phyloP scores from a whole-genome alignment of 2,329 filamentous ascomycete genomes.

The Plectosphaerella plurivora region DNA sequence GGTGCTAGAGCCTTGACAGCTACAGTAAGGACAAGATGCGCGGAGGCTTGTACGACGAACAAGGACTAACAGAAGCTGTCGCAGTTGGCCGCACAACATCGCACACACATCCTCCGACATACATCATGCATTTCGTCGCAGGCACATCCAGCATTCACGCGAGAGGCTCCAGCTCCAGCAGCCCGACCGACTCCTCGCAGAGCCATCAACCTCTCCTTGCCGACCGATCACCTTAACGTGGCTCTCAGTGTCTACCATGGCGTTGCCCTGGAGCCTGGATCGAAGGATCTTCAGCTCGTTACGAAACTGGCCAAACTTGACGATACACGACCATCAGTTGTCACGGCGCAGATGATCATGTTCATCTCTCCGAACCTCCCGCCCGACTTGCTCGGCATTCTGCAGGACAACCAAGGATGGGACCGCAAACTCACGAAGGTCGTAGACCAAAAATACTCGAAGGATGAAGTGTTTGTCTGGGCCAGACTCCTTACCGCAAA shows the following conservation, averaged over 20 bases:
- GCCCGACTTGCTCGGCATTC: neutral
- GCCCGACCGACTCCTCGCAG: no score
- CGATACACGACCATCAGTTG: neutral
- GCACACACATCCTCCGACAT: neutral
- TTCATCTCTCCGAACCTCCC: neutral
- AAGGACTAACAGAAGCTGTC: neutral
- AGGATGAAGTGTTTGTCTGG: slow-evolving; percentile 6
- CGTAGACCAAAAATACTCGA: neutral
- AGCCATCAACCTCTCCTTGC: no score
- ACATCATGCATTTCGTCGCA: neutral
- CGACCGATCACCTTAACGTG: neutral
- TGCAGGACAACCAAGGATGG: slow-evolving; percentile 2
- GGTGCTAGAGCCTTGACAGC: neutral
- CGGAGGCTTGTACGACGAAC: no score
- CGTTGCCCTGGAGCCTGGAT: neutral
- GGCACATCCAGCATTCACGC: neutral
- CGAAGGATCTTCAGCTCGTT: neutral
- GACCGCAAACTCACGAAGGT: neutral
- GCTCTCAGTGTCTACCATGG: slow-evolving; percentile 2
- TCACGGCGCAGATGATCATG: slow-evolving; percentile 9
- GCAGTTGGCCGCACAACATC: neutral
- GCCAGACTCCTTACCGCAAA: slow-evolving; percentile 2
- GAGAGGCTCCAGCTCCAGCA: no score
- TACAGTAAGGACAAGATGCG: no score
- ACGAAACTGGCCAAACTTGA: neutral